Evolutionary conservation across 768 basidiomycete species (phyloP).

Genomic region (Tricholoma flavovirens): DNA sequence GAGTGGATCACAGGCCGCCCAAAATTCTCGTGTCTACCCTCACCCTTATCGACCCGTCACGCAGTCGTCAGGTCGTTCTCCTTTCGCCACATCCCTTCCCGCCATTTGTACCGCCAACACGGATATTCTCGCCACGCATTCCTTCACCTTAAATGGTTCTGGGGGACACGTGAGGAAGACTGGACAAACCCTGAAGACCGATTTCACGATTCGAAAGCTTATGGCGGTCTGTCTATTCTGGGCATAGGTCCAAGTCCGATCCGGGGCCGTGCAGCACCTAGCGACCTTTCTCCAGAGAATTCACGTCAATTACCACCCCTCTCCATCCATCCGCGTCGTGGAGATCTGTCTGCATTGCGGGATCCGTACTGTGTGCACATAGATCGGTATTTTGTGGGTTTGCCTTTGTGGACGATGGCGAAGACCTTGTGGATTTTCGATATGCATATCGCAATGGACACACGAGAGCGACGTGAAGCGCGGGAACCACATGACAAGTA

Average conservation of each 20-base stretch:
- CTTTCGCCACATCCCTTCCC: slow-evolving; percentile 22
- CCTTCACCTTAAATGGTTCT: slow-evolving; percentile 55
- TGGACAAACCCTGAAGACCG: slow-evolving; percentile 35
- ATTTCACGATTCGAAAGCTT: slow-evolving; percentile 19
- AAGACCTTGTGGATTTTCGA: slow-evolving; percentile 64
- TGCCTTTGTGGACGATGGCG: slow-evolving; percentile 60
- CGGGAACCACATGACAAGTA: slow-evolving; percentile 14
- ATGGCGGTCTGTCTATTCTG: slow-evolving; percentile 21
- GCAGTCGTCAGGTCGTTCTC: slow-evolving; percentile 11
- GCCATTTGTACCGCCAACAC: slow-evolving; percentile 47
- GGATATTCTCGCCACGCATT: slow-evolving; percentile 61
- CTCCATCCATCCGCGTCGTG: slow-evolving; percentile 53
- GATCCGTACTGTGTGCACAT: slow-evolving; percentile 52
- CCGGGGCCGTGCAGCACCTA: slow-evolving; percentile 10
- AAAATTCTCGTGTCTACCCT: slow-evolving; percentile 34
- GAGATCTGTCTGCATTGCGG: slow-evolving; percentile 53
- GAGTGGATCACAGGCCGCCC: slow-evolving; percentile 18
- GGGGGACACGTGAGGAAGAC: slow-evolving; percentile 50
- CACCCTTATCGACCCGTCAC: slow-evolving; percentile 30
- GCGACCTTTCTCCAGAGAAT: slow-evolving; percentile 12
- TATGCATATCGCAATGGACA: slow-evolving; percentile 33
- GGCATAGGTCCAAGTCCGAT: slow-evolving; percentile 4
- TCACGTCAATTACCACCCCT: slow-evolving; percentile 26
- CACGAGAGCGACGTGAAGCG: slow-evolving; percentile 1
- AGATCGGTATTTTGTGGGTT: slow-evolving; percentile 52